Base-by-base conservation (phyloP, 2,329 filamentous ascomycete genomes). In the Pyricularia sp. region DNA sequence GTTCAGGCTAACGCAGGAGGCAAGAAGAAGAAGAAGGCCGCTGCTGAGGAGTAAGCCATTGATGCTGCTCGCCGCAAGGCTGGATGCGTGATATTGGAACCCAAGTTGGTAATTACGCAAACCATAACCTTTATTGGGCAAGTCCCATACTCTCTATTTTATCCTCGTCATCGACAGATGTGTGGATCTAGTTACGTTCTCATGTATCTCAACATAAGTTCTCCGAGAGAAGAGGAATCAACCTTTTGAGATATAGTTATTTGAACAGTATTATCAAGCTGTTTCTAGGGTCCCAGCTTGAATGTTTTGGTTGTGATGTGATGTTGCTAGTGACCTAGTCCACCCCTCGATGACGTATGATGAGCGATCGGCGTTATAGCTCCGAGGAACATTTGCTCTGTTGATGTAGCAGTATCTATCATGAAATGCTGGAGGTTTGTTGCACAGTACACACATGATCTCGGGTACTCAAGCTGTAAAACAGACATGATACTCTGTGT, bases 21-120 rank as follows among this genome's bases (percentile, higher is more conserved):
- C 82, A 93, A 93, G 86, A 88, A 89, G 83, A 87, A 86, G 81
- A 85, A 84, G 76, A 79, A 80, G 73, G 75, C 70, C 70, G 77
- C 79, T 28, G 26, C 59, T 28, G 81, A 82, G 70, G 81, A 82
- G 76, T 80, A 80, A 70, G 36, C 23, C 64, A 11, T 17, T 55
- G 31, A 11, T 36, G 23, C 36, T 28, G 4, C 25, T 26, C 11
- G 10, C 17, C n/a, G n/a, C 33, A 20, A 7, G 28, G 12, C 7
- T 2, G 23, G 30, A 17, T 42, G 42, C 30, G 9, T 31, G 30
- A 30, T 31, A 26, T n/a, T 67, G 33, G 65, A 26, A 2, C 33
- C 42, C 42, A 55, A 55, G 26, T 30, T 28, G 59, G 26, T 26
- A 12, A 30, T 28, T 5, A 20, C 25, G 28, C 28, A 20, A 28